phyloP scores from a whole-genome alignment of 2,329 filamentous ascomycete species.

The Thielaviopsis populi region DNA sequence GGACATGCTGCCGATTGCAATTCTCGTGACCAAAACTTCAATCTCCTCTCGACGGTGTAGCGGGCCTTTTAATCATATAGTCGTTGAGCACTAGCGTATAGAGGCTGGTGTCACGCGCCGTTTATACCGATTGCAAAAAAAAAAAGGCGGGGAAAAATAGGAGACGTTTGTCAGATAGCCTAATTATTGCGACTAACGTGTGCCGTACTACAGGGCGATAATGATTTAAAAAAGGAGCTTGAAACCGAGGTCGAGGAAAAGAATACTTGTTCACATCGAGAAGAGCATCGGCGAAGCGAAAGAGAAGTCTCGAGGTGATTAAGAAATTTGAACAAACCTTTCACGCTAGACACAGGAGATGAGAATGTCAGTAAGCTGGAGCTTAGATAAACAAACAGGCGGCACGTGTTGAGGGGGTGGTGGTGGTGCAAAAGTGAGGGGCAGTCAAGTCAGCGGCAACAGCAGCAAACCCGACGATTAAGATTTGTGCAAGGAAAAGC shows the following conservation, averaged over 20 bases:
- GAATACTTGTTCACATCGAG: neutral
- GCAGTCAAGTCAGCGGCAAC: neutral
- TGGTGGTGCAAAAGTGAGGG: slow-evolving; percentile 7
- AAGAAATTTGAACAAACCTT: slow-evolving; percentile 14
- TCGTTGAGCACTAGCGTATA: neutral
- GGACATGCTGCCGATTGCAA: neutral
- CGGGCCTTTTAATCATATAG: neutral
- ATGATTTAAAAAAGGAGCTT: neutral
- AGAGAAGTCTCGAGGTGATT: neutral
- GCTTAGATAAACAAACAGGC: neutral
- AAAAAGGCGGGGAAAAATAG: slow-evolving; percentile 12
- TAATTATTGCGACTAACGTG: slow-evolving; percentile 6
- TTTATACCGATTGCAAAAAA: neutral
- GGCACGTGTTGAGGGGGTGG: neutral
- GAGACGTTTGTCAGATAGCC: slow-evolving; percentile 7
- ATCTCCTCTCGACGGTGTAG: neutral
- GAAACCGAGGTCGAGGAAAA: slow-evolving; percentile 1
- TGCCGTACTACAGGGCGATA: neutral
- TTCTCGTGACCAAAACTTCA: neutral
- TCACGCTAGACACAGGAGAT: slow-evolving; percentile 10
- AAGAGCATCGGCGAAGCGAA: slow-evolving; percentile 1
- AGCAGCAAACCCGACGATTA: neutral
- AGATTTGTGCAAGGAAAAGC: neutral
- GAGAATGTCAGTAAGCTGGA: slow-evolving; percentile 8
- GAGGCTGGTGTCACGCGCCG: neutral